Evolutionary conservation across 345 rosid species (phyloP), one percentile per base, ranked within the genome.

Genomic region (Eucalyptus pauciflora): DNA sequence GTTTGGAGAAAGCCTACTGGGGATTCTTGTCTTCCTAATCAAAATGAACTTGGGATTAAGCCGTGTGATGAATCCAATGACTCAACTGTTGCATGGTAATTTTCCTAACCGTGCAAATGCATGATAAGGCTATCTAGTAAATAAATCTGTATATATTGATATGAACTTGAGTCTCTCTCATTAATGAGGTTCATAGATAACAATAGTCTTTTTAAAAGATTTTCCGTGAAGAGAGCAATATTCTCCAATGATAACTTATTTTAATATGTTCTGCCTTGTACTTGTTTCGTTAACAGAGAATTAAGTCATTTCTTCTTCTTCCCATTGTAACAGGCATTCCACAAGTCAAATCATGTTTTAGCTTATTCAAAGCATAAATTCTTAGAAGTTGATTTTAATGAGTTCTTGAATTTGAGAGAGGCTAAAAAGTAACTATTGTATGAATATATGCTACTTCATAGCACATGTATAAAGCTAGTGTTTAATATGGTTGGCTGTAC

Each of bases 1-100:
- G 93, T 98, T 89, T 98, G 99, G 99, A 98, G 96, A 92, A 98
- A 97, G 91, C 96, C 97, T 80, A 88, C 89, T 87, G 97, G 93
- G 91, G 97, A 95, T 92, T 94, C 97, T 20, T 96, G 98, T 91
- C 92, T 94, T 18, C 93, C 96, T 43, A 94, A 93, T 92, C 95
- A 94, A 91, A 97, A 95, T 87, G 98, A 96, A 91, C 95, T 94
- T 89, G 96, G 97, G 62, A 94, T 96, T 90, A 94, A 94, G 87
- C 92, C 94, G 87, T 98, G 99, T 89, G 95, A 94, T 86, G 95
- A 92, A 91, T 95, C 96, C 3, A 93, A 92, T 87, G 95, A 95
- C 56, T 94, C 97, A 88, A 97, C 91, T 90, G 86, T 90, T 93
- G 98, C 98, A 67, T 98, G 99, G 99, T 97, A 92, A 95, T 89